Percentiles rank a stretch among this genome's conserved stretches.
Evolutionary conservation across 768 basidiomycete genomes (phyloP).

Genomic region (Roridomyces roridus): DNA sequence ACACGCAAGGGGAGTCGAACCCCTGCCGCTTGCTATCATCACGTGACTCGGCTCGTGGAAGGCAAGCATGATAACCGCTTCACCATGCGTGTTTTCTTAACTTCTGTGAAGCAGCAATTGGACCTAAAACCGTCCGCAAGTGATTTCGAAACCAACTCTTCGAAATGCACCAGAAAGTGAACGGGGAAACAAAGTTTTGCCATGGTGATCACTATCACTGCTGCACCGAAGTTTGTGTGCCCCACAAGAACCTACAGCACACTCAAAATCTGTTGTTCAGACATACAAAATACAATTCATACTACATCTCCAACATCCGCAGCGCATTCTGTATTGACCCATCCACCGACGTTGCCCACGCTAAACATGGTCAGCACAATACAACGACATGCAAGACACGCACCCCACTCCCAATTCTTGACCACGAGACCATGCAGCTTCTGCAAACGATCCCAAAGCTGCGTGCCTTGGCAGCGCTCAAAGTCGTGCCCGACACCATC

Average conservation of each 20-base stretch:
- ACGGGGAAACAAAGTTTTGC: no score
- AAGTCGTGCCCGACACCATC: constrained; percentile 32
- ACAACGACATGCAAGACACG: constrained; percentile 5
- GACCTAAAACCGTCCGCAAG: no score
- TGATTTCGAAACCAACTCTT: no score
- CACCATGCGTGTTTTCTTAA: constrained; percentile 54
- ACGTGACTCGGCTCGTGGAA: constrained; percentile 54
- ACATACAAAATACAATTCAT: no score
- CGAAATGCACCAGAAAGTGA: no score
- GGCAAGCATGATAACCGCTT: constrained; percentile 93
- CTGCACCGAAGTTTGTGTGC: no score
- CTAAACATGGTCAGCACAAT: constrained; percentile 3
- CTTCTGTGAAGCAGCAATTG: no score
- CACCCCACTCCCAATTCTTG: constrained; percentile 64
- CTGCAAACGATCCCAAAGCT: constrained; percentile 36
- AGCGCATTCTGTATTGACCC: constrained; percentile 46
- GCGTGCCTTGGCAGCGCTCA: constrained; percentile 10
- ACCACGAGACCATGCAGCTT: constrained; percentile 48
- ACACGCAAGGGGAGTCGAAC: constrained; percentile 80
- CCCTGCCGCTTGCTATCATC: constrained; percentile 66
- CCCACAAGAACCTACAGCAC: no score
- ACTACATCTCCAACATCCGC: constrained; percentile 25
- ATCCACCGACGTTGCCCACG: constrained; percentile 57
- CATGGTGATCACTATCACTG: no score
- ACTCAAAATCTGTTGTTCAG: no score